A percentile compares a stretch with the other conserved stretches of the same genome.
Evolutionary conservation across 768 basidiomycete species (phyloP).

Genomic region (Phlegmacium glaucopus): DNA sequence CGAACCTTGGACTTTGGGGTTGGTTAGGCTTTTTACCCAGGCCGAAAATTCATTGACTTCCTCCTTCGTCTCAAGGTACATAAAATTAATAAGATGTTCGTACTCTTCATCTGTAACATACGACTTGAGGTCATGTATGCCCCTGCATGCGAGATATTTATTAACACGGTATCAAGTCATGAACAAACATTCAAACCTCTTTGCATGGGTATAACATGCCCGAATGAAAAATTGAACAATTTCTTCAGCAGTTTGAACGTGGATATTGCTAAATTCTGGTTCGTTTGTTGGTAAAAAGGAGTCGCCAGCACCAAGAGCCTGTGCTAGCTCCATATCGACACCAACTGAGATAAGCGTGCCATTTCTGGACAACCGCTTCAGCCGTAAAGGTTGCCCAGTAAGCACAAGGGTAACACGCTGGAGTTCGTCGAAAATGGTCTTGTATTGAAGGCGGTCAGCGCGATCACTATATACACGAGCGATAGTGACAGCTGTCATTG

Average conservation of each 20-base stretch:
- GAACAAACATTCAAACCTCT: constrained; percentile 1
- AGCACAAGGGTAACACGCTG: constrained; percentile 9
- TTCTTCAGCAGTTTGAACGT: constrained; percentile 7
- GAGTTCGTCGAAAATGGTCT: constrained; percentile 15
- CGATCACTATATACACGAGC: constrained; percentile 12
- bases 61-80: constrained; percentile 10
- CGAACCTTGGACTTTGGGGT: constrained; percentile 12
- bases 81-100: constrained; percentile 11
- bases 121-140: constrained; percentile 5
- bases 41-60: constrained; percentile 7
- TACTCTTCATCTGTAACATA: constrained; percentile 7
- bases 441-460: constrained; percentile 11
- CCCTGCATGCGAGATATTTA: constrained; percentile 6
- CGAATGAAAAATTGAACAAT: constrained; percentile 10
- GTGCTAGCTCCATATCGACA: constrained; percentile 16
- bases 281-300: constrained; percentile 15
- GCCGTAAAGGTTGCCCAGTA: constrained; percentile 9
- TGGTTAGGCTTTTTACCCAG: constrained; percentile 4
- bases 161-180: no score
- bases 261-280: constrained; percentile 14
- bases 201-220: constrained; percentile 10
- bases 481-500: constrained; percentile 12
- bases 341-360: constrained; percentile 11
- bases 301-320: constrained; percentile 13
- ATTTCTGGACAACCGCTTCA: constrained; percentile 13